These are phyloP conservation scores for Saccharomyces hybrid DNA, from an alignment of 1,139 yeast genomes.

Conservation along the genomic window DNA sequence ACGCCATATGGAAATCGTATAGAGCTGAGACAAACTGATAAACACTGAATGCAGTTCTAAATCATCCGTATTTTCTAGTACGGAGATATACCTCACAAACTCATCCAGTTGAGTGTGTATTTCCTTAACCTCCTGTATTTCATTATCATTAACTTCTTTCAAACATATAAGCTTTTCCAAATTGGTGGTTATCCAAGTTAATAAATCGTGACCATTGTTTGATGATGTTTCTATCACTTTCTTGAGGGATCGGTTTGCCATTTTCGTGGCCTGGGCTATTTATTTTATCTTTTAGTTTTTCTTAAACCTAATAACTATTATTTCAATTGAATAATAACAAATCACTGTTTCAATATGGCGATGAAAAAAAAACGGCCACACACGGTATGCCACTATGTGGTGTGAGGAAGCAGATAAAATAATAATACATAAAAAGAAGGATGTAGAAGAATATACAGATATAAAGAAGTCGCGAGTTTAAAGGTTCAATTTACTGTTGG, in stretches of 20 bases:
- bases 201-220: slow-evolving; percentile 16
- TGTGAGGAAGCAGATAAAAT: not conserved
- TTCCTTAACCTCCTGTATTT: slow-evolving; percentile 3
- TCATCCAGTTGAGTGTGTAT: slow-evolving; percentile 11
- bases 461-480: not conserved
- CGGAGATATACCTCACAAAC: slow-evolving; percentile 11
- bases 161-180: slow-evolving; percentile 11
- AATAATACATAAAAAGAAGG: not conserved
- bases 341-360: not conserved
- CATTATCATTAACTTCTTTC: slow-evolving; percentile 3
- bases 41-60: slow-evolving; percentile 19
- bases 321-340: not conserved
- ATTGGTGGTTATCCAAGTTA: slow-evolving; percentile 17
- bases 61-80: slow-evolving; percentile 8
- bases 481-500: not conserved
- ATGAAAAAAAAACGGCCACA: not conserved
- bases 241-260: not conserved
- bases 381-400: not conserved
- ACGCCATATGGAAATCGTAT: slow-evolving; percentile 13
- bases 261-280: not conserved
- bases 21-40: slow-evolving; percentile 20
- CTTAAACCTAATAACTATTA: not conserved
- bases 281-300: not conserved
- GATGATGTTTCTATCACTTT: slow-evolving; percentile 4
- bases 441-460: not conserved